Evolutionary conservation across 768 basidiomycete genomes (phyloP), one percentile per base, ranked within the genome.

Genomic region (Krasilnikovozyma curviuscula): DNA sequence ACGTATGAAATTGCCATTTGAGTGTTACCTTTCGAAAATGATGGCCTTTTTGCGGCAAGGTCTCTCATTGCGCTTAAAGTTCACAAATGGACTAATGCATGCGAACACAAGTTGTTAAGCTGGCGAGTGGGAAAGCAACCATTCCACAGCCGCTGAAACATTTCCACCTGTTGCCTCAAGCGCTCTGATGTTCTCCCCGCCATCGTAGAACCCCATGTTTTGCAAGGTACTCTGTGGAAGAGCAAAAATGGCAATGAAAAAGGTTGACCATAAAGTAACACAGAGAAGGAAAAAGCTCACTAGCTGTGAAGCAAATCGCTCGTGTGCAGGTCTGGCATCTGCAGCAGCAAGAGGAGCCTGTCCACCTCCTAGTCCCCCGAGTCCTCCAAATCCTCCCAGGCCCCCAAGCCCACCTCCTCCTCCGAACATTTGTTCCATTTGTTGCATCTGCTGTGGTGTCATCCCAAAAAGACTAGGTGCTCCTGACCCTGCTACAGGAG

Each of bases 181-280:
- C 7, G 35, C 50, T 33, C 48, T 46, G 28, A 52, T 46, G 45
- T 52, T 52, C 5, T 40, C 18, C 35, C 48, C 45, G 2, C 50
- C 50, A 38, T 52, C 50, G 50, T 47, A 52, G 50, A 52, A 52
- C 48, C 50, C 50, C 50, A 52, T 52, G 3, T 29, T 35, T 34
- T 52, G 50, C 1, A 52, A 52, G 29, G 16, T 52, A 46, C 12
- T 44, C 37, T 39, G 38, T 25, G 16, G 23, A 3, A n/a, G 5
- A 34, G 24, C 5, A 32, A 2, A 16, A 45, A 45, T 19, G 3
- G 3, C 32, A 7, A 32, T 21, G 33, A 33, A 16, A 9, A 33
- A n/a, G 31, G 25, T 12, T 27, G 31, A 32, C n/a, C 14, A 32
- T 23, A 21, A 7, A 32, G 18, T 4, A 10, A 18, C 23, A n/a